Evolutionary conservation across 1,139 yeast species (phyloP).

Genomic region (Hyphopichia pseudoburtonii): DNA sequence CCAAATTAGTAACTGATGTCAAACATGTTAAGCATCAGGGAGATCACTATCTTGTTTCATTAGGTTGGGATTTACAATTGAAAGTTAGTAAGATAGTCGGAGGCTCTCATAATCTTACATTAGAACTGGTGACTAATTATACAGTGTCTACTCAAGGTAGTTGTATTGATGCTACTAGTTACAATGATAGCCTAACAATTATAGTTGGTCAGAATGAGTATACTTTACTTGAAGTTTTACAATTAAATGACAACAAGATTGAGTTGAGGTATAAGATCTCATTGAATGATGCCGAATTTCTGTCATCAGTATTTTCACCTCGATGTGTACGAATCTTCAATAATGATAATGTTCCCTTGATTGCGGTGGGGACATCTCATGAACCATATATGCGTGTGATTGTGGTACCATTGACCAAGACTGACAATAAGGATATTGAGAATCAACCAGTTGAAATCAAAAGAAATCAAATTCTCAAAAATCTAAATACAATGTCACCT

Average conservation of each 20-base stretch:
- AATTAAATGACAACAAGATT: conserved; percentile 15
- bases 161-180: conserved; percentile 39
- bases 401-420: conserved; percentile 42
- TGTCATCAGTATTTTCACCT: conserved; percentile 66
- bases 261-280: conserved; percentile 49
- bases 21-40: conserved; percentile 16
- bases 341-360: conserved; percentile 21
- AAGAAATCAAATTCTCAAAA: conserved; percentile 52
- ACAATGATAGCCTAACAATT: conserved; percentile 32
- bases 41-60: conserved; percentile 45
- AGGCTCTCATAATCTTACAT: conserved; percentile 9
- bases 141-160: conserved; percentile 50
- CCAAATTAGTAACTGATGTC: conserved; percentile 34
- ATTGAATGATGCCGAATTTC: conserved; percentile 72
- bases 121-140: conserved; percentile 26
- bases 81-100: conserved; percentile 35
- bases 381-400: conserved; percentile 73
- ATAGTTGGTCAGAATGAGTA: conserved; percentile 61
- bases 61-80: conserved; percentile 62
- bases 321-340: conserved; percentile 39
- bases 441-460: conserved; percentile 14
- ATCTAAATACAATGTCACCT: conserved; percentile 61
- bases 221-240: conserved; percentile 53
- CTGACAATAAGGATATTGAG: conserved; percentile 11
- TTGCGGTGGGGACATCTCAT: conserved; percentile 70